Evolutionary conservation across 306 rosid genomes (phyloP), one percentile per base, ranked within the genome.

Genomic region (Sophora flavescens): DNA sequence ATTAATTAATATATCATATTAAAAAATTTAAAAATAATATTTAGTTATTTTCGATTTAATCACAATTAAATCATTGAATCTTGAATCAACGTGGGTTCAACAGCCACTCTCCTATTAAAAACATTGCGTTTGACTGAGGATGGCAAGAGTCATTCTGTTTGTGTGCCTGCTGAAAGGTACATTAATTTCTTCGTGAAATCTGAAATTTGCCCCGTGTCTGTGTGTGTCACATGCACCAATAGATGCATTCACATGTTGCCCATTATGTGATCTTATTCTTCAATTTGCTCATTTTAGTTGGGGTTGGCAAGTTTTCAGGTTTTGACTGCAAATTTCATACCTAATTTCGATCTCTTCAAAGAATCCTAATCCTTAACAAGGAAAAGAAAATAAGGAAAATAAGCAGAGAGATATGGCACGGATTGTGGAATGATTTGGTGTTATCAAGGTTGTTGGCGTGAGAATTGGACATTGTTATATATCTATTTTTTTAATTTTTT

Each of bases 231-330:
- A 82, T 78, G 78, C 38, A 65, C 52, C 65, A 63, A 63, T 41
- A 38, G 71, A 80, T 75, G 61, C 77, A 68, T 54, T 83, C 86
- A 79, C 90, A 84, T 87, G 88, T 51, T 68, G 13, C 35, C 80
- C 77, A 38, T 53, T 39, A 67, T 73, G 62, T 22, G 22, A 22
- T 28, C 57, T 50, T 85, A 18, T 51, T 17, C n/a, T 39, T 52
- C n/a, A 36, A 13, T 75, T 58, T 33, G 69, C 67, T 64, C 39
- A 51, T 53, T 85, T 78, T 62, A 22, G 72, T 69, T 70, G 63
- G 66, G 65, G 51, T 85, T 79, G 78, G 78, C 75, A 42, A n/a
- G 16, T 42, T 53, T 78, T 47, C 18, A 30, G 10, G 6, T 32
- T 78, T 78, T 78, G 81, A 81, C 83, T 63, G 8, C 51, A n/a